Conservation (phyloP, 768 basidiomycete genomes). For the Xerocomus spinulosus region DNA sequence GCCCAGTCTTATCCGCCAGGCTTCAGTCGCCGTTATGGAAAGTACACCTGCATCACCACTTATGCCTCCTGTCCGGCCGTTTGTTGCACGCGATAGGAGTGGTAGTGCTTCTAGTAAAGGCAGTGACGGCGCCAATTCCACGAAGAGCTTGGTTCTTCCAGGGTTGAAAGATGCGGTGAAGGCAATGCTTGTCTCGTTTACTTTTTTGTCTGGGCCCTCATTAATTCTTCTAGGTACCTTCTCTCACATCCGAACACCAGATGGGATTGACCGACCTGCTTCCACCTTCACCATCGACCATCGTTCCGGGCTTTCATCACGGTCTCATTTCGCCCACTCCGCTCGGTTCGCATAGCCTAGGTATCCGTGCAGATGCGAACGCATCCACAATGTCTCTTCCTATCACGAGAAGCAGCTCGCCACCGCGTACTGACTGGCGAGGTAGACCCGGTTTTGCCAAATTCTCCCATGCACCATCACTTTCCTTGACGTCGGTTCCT, state of each 20-base stretch:
- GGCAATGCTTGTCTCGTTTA: conserved; percentile 33
- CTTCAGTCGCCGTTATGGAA: conserved; percentile 55
- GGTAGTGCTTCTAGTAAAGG: conserved; percentile 44
- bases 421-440: conserved; percentile 21
- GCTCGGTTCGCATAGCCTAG: conserved; percentile 29
- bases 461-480: conserved; percentile 28
- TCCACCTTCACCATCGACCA: conserved; percentile 66
- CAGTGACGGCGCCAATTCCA: conserved; percentile 29
- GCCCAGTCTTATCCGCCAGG: conserved; percentile 45
- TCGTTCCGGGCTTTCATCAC: conserved; percentile 34
- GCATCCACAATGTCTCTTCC: conserved; percentile 40
- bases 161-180: conserved; percentile 72
- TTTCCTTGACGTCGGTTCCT: conserved; percentile 34
- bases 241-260: conserved; percentile 64
- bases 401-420: conserved; percentile 30
- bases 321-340: conserved; percentile 37
- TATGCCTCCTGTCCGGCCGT: conserved; percentile 43
- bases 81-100: conserved; percentile 44
- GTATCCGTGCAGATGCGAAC: conserved; percentile 31
- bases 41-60: conserved; percentile 35
- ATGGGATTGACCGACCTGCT: conserved; percentile 64
- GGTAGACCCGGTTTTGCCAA: conserved; percentile 21
- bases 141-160: conserved; percentile 40
- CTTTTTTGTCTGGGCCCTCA: background rate
- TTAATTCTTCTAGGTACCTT: conserved; percentile 47